Percentiles rank a stretch among this genome's conserved stretches.
These are phyloP conservation scores for Chloranthus sessilifolius DNA, from an alignment of 164 flowering plant species.

Conservation along the genomic window DNA sequence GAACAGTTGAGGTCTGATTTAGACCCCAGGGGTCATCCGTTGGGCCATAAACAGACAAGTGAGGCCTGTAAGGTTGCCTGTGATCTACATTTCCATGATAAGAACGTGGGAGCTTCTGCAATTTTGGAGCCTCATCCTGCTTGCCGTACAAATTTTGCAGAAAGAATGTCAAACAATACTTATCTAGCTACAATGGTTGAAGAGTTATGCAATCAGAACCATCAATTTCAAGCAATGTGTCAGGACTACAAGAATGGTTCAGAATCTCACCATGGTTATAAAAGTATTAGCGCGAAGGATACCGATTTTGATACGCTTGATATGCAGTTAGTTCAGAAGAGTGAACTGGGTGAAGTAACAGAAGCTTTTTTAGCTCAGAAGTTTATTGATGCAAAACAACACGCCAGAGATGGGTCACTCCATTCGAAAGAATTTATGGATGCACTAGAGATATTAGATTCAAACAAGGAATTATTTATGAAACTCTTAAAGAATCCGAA, in stretches of 20 bases:
- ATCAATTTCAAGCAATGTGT: slow-evolving; percentile 10
- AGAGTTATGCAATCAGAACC: slow-evolving; percentile 37
- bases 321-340: slow-evolving; percentile 30
- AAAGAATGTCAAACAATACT: too few species aligned
- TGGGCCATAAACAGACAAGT: slow-evolving; percentile 23
- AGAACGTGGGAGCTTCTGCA: slow-evolving; percentile 18
- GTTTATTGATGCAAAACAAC: slow-evolving; percentile 30
- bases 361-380: slow-evolving; percentile 50
- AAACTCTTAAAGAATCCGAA: slow-evolving; percentile 53
- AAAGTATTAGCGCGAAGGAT: slow-evolving; percentile 16
- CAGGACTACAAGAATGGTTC: slow-evolving; percentile 8
- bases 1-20: slow-evolving; percentile 18
- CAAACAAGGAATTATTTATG: slow-evolving; percentile 46
- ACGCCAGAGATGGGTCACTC: slow-evolving; percentile 26
- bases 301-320: slow-evolving; percentile 24
- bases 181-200: slow-evolving; percentile 41
- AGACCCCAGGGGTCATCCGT: slow-evolving; percentile 16
- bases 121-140: slow-evolving; percentile 19
- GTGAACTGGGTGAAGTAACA: slow-evolving; percentile 46
- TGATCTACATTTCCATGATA: slow-evolving; percentile 28
- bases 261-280: slow-evolving; percentile 16
- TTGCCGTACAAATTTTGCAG: slow-evolving; percentile 12
- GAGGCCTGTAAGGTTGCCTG: slow-evolving; percentile 26
- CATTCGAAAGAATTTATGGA: slow-evolving; percentile 50
- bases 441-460: slow-evolving; percentile 50